Base-by-base conservation (phyloP, 768 basidiomycete species). In the Cyclocybe cylindracea region DNA sequence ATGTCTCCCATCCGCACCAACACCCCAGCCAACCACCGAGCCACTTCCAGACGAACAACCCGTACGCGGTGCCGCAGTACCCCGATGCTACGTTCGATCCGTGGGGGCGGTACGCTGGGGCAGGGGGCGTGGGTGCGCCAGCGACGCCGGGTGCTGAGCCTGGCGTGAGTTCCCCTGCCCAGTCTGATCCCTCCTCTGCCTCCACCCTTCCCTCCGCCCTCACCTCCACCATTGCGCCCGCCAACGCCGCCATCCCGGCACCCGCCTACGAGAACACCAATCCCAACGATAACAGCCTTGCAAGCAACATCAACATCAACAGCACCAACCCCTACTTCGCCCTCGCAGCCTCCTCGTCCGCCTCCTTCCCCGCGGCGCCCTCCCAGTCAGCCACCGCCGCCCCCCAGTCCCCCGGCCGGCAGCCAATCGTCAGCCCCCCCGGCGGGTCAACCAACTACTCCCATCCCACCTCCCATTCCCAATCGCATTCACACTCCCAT, bases 11-110 rank as follows among this genome's bases (percentile, higher is more conserved):
- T 16, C 2, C 39, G 33, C 13, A 9, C 18, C 54, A 10, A 16
- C 54, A 44, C 10, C 58, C 39, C 42, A 53, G 44, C 24, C 62
- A 16, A 3, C 54, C 48, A 24, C 48, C 8, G 48, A 18, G 7
- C 16, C 39, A 14, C 48, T 43, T 18, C 33, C 19, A 19, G 41
- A 44, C 11, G 31, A 32, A 24, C n/a, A 31, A 36, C 16, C 33
- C 48, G 43, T 33, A 33, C 53, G 16, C 24, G 3, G 24, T 5
- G 4, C 44, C 35, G 33, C 46, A 39, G 31, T 53, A 59, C 47
- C 57, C 57, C 16, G 50, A 52, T 39, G 51, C 58, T 34, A 45
- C 58, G 16, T 56, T 56, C 42, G 57, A 58, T 39, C 50, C 57
- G 3, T 58, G 57, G 57, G 49, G 46, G 10, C 53, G 49, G 24